These are phyloP conservation scores for Boletus sp. DNA, from an alignment of 768 basidiomycete species.

Conservation along the genomic window DNA sequence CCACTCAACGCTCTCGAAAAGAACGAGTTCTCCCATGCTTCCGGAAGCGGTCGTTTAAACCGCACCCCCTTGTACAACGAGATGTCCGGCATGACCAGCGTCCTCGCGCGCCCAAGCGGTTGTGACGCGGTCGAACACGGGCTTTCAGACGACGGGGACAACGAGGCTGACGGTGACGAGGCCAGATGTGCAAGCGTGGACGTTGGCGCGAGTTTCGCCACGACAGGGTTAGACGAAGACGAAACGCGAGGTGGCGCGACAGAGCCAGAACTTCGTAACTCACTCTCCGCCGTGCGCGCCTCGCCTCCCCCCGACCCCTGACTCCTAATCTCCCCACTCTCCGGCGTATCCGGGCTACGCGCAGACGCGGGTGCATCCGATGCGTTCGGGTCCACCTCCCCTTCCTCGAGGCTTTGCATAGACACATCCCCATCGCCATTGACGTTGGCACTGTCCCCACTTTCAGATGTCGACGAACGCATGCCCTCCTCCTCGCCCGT, in stretches of 20 bases:
- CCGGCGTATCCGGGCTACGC: background rate
- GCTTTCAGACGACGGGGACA: background rate
- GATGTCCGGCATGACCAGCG: conserved; percentile 22
- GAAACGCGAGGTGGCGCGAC: background rate
- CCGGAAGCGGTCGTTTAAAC: conserved; percentile 15
- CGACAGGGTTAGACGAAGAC: background rate
- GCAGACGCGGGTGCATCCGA: background rate
- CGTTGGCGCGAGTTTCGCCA: background rate
- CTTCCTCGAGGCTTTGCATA: conserved; percentile 9
- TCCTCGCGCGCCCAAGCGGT: background rate
- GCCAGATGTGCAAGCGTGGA: background rate
- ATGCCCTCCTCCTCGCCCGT: background rate
- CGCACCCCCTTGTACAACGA: conserved; percentile 21
- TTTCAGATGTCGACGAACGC: background rate
- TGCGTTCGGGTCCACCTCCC: conserved; percentile 13
- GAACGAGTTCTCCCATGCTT: conserved; percentile 17
- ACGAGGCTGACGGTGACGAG: background rate
- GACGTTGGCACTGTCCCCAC: background rate
- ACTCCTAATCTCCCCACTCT: conserved; percentile 18
- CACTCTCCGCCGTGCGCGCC: background rate
- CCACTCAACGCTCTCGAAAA: conserved; percentile 23
- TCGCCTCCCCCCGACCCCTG: background rate
- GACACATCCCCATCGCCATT: background rate
- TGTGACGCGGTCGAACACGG: conserved; percentile 1
- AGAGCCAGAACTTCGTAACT: background rate